Conservation (phyloP, 2,329 filamentous ascomycete genomes). For the Beauveria australis region DNA sequence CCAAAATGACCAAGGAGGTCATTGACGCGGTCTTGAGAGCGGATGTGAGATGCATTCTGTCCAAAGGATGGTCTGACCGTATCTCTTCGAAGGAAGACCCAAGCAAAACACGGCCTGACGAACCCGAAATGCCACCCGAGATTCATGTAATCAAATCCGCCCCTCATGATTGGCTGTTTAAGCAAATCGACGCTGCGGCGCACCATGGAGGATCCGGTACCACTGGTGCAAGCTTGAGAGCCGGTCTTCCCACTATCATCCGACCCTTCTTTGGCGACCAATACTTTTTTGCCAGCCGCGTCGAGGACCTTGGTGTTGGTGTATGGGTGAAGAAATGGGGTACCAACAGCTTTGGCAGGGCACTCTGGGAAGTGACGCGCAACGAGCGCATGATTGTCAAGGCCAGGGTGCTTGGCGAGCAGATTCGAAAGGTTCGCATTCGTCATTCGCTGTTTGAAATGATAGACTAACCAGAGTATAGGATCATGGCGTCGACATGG, state of each 20-base stretch:
- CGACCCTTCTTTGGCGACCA: constrained; percentile 98
- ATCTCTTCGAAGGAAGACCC: constrained; percentile 39
- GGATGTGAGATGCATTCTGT: constrained; percentile 88
- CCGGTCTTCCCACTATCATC: constrained; percentile 88
- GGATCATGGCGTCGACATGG: constrained; percentile 85
- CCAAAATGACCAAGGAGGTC: constrained; percentile 83
- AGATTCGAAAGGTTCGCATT: constrained; percentile 69
- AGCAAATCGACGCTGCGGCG: constrained; percentile 84
- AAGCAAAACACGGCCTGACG: constrained; percentile 44
- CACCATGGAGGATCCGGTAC: constrained; percentile 95
- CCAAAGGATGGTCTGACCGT: constrained; percentile 95
- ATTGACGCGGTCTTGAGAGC: constrained; percentile 85
- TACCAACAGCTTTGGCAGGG: constrained; percentile 73
- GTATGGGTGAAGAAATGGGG: constrained; percentile 85
- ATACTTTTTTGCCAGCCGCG: constrained; percentile 84
- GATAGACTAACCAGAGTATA: constrained; percentile 31
- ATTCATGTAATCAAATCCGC: constrained; percentile 85
- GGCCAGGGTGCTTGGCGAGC: constrained; percentile 71
- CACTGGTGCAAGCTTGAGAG: constrained; percentile 84
- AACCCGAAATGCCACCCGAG: constrained; percentile 63
- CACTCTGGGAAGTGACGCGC: constrained; percentile 85
- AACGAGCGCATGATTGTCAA: constrained; percentile 87
- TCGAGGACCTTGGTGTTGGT: constrained; percentile 90
- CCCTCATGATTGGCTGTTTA: constrained; percentile 95
- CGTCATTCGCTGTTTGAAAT: background rate